phyloP scores from a whole-genome alignment of 1,284 basidiomycete genomes.

The Rhodofomes roseus region DNA sequence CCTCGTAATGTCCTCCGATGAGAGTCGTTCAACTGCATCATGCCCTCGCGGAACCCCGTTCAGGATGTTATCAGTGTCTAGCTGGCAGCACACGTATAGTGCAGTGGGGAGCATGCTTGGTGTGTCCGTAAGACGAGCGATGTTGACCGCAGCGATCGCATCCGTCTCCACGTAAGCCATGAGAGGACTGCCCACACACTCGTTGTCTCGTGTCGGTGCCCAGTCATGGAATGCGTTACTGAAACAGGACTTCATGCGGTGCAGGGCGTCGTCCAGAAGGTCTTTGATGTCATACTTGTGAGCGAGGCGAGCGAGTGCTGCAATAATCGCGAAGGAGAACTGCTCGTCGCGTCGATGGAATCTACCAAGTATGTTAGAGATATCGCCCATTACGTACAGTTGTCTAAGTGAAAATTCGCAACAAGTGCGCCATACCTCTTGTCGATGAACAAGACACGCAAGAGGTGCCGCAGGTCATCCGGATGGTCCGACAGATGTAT shows the following conservation, averaged over 20 bases:
- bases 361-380: neutral
- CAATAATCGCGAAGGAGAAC: slow-evolving; percentile 2
- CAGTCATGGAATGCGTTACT: slow-evolving; percentile 4
- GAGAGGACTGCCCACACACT: slow-evolving; percentile 9
- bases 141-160: slow-evolving; percentile 10
- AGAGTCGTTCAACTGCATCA: neutral
- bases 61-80: neutral
- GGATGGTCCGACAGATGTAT: slow-evolving; percentile 3
- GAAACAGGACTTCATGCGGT: neutral
- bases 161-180: neutral
- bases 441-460: neutral
- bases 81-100: neutral
- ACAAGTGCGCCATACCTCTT: neutral
- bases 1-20: neutral
- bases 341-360: neutral
- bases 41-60: neutral
- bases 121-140: slow-evolving; percentile 10
- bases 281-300: slow-evolving; percentile 1
- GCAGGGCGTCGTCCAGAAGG: neutral
- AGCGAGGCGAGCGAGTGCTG: slow-evolving; percentile 7
- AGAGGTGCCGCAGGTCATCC: slow-evolving; percentile 7
- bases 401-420: neutral
- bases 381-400: neutral
- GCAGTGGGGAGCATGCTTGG: slow-evolving; percentile 11
- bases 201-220: slow-evolving; percentile 4